Evolutionary conservation across 169 alveolate genomes (phyloP), one percentile per base, ranked within the genome.

Genomic region (Ichthyophthirius multifiliis): DNA sequence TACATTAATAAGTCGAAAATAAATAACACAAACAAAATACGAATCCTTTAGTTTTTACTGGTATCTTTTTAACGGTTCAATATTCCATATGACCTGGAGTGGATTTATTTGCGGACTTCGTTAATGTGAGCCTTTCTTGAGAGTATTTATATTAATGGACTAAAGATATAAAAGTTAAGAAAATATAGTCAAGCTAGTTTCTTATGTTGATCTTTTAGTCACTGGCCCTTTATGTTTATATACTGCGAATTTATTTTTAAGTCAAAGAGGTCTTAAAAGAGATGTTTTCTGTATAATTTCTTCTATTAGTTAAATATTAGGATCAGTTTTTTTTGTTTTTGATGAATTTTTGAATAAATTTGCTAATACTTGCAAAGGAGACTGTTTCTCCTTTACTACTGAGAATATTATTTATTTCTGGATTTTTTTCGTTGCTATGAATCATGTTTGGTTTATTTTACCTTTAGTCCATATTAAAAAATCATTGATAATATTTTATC

Each of bases 31-130:
- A 39, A 55, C 71, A 4, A 39, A 34, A 20, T 55, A 55, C 18
- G 71, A 55, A 55, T 27, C 23, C 23, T 55, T 55, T 39, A 39
- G 43, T 5, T 55, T 55, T 27, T 55, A 55, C 31, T 55, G 71
- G 71, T 55, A 10, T 39, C 31, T 55, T 27, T 55, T 55, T 23
- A 55, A 55, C 31, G 71, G 71, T 27, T 34, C 71, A 15, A 55
- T 55, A 27, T 27, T 55, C 16, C 71, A 55, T 7, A 55, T 55
- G 23, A 55, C 71, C 9, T 55, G 71, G 71, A 39, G 31, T 55
- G 71, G 71, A 27, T 55, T 55, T 27, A 39, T 55, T 55, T 34
- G 71, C 12, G 71, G 43, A n/a, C 71, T 55, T 55, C 71, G 31
- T 27, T 55, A 55, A 55, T 55, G 71, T 18, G 71, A 55, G 23